Evolutionary conservation across 345 rosid species (phyloP).

Genomic region (Orychophragmus violaceus): DNA sequence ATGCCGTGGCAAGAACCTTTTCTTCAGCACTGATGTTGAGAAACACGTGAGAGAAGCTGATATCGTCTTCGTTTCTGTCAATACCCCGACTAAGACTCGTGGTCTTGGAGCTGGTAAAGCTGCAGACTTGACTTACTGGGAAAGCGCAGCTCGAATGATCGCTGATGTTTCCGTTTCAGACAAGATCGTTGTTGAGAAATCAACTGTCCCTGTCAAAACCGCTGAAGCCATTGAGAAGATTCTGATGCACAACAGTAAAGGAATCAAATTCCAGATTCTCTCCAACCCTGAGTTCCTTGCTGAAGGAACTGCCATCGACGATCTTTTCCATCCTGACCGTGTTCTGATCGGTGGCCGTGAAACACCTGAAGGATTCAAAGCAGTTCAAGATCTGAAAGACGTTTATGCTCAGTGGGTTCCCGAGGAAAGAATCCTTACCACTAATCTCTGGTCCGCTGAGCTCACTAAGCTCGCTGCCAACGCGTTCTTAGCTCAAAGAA

Average conservation of each 20-base stretch:
- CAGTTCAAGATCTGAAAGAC: conserved; percentile 56
- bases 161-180: neutral
- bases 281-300: too few relatives aligned
- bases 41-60: too few relatives aligned
- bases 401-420: conserved; percentile 84
- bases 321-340: conserved; percentile 5
- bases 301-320: neutral
- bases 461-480: too few relatives aligned
- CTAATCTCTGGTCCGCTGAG: too few relatives aligned
- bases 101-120: too few relatives aligned
- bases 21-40: conserved; percentile 8
- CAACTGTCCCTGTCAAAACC: neutral
- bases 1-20: conserved; percentile 2
- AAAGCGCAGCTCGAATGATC: neutral
- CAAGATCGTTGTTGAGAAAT: neutral
- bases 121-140: too few relatives aligned
- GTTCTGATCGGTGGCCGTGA: conserved; percentile 68
- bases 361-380: conserved; percentile 66
- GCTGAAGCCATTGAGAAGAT: conserved; percentile 35
- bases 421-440: conserved; percentile 51
- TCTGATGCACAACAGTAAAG: conserved; percentile 72
- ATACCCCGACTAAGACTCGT: too few relatives aligned
- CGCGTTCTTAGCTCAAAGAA: too few relatives aligned
- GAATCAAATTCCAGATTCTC: too few relatives aligned
- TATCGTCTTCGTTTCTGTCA: too few relatives aligned